Base-by-base conservation (phyloP, 164 flowering plant genomes). In the Magnolia changhungtana region DNA sequence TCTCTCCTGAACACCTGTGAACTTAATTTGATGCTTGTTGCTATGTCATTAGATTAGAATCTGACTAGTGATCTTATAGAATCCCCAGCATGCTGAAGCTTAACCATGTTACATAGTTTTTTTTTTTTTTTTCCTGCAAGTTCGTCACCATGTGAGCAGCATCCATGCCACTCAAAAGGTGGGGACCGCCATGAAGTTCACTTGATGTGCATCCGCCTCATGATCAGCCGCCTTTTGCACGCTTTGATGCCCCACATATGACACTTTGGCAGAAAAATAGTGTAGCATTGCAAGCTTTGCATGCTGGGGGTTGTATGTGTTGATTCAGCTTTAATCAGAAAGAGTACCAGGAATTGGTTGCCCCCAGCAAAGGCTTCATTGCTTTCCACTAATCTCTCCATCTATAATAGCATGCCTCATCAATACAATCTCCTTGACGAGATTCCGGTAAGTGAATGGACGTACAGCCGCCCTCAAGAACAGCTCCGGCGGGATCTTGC, bases 401-500 rank as follows among this genome's bases (percentile, higher is more conserved):
- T 96, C 99, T 72, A 96, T 63, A 73, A 94, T 92, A 0, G 91
- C 99, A 82, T 96, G 99, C 81, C 99, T 87, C 24, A 87, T 84
- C 79, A 96, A 78, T 58, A 94, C 98, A 80, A 96, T 91, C 85
- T 96, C 99, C 83, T 96, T 96, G 45, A 96, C 95, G 66, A 96
- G 91, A 79, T 94, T 94, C 78, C 88, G 85, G 79, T 94, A 96
- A 24, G 91, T 90, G 64, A 96, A 96, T 1, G 96, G 99, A 63
- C 98, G 87, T 14, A 96, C 94, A 0, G 97, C 98, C 0, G 94
- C 95, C 64, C 88, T 74, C 78, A 94, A 64, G 74, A 94, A 96
- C 76, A 89, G 80, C 72, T 84, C 98, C 0, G 98, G 98, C 4
- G 99, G 99, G 51, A 90, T 82, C 77, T 76, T 91, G 72, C 96